Base-by-base conservation (phyloP, 2,329 filamentous ascomycete species). In the Ophiostoma angusticollis region DNA sequence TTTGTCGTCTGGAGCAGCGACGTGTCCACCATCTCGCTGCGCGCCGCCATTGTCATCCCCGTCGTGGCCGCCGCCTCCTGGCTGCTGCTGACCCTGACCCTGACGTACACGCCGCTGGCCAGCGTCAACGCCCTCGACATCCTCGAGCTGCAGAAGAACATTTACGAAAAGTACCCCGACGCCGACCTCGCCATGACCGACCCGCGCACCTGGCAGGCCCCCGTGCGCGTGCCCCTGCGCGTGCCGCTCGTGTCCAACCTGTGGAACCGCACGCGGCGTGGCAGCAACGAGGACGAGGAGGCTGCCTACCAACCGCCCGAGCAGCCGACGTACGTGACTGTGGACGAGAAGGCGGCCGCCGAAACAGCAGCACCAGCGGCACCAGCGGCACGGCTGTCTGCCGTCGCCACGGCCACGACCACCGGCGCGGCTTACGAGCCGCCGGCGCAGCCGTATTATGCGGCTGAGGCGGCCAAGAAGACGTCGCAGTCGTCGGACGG, bases 1-100 rank as follows among this genome's bases (percentile, higher is more conserved):
- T 55, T 55, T 38, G 52, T 55, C 30, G 50, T 55, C 23, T 51
- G 48, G 48, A 50, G 43, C 27, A 29, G 41, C 18, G 51, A 54
- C 21, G 45, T 52, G 28, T 42, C 49, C 12, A 46, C 53, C 5
- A 39, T 55, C 14, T 54, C 51, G n/a, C 37, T 52, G 4, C 40
- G 47, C 29, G 39, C 49, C 9, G 47, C 53, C 30, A 49, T 52
- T 33, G 31, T 52, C 28, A 47, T 52, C 23, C 49, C 50, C 5
- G 46, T 41, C 13, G 22, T 45, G 5, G 24, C 43, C 5, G 19
- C 31, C 5, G 34, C 16, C n/a, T 40, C 43, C 3, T 39, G 29
- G 29, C 25, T 52, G 31, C 45, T 49, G 9, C 31, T 50, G 11
- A 37, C 42, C 6, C 11, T 46, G 9, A 24, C 35, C 9, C 34